Evolutionary conservation across 1,284 basidiomycete genomes (phyloP), one percentile per base, ranked within the genome.

Genomic region (Cutaneotrichosporon sp.): DNA sequence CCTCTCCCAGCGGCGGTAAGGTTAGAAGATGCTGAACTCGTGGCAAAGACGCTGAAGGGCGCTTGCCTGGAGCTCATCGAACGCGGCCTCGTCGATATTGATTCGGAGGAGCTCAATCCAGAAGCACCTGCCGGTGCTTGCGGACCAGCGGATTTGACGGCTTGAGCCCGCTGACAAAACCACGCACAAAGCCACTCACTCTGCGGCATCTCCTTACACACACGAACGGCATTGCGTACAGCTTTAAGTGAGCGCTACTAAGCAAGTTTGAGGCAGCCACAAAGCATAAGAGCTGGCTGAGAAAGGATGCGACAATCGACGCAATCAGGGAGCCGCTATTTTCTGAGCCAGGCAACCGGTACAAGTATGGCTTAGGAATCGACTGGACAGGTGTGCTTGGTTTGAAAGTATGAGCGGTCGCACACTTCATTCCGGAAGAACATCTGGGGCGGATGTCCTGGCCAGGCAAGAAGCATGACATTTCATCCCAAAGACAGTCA

Each of bases 41-140:
- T n/a, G n/a, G n/a, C n/a, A n/a, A n/a, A n/a, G n/a, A n/a, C n/a
- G n/a, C n/a, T n/a, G n/a, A n/a, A 7, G 38, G 64, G 71, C 7
- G 65, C 71, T 9, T 60, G 57, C 22, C 62, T 72, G 44, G 70
- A 70, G 54, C 57, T 71, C 6, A 64, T 70, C 12, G 71, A 72
- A 49, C 56, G 59, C 27, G 67, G 65, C 10, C 52, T 65, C 38
- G 43, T 71, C 33, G 45, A 54, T 16, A 51, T 70, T 6, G 64
- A 73, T 39, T 61, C 64, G 34, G 60, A 61, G 0, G 56, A 52
- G 16, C 24, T 52, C n/a, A n/a, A 52, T 63, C 4, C 59, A 57
- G 14, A 53, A 54, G 34, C 51, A 63, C 38, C 39, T 64, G n/a
- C 66, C 70, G 26, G 66, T 67, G 42, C 57, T 72, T 16, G 59